A percentile compares a stretch with the other conserved stretches of the same genome.
These are phyloP conservation scores for Leishmania major DNA, from an alignment of 208 protist genomes.

Conservation along the genomic window DNA sequence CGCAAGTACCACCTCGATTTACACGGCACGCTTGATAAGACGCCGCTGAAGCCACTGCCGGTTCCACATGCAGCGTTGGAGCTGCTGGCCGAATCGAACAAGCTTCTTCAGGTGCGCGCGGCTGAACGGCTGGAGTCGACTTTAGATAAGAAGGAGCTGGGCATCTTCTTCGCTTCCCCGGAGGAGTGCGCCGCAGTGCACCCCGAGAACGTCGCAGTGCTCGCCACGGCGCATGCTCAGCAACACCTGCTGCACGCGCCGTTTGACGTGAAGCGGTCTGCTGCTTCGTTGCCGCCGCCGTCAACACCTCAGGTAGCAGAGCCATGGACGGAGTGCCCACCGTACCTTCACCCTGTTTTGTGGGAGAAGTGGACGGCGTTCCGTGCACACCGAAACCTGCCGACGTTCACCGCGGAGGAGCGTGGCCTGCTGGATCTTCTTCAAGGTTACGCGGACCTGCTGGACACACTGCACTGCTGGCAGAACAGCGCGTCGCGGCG, in stretches of 20 bases:
- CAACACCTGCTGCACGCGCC: conserved; percentile 56
- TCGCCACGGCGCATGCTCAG: conserved; percentile 49
- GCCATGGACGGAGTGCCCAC: conserved; percentile 29
- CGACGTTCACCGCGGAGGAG: conserved; percentile 67
- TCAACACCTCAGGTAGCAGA: not conserved
- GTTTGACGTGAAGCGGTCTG: conserved; percentile 32
- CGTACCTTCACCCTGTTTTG: conserved; percentile 68
- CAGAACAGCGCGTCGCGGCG: conserved; percentile 70
- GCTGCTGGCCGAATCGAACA: conserved; percentile 40
- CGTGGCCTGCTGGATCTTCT: conserved; percentile 74
- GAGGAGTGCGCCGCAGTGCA: conserved; percentile 46
- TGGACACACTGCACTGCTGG: conserved; percentile 77
- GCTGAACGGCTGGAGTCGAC: conserved; percentile 11
- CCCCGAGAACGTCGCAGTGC: conserved; percentile 56
- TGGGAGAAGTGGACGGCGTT: conserved; percentile 78
- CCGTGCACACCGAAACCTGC: conserved; percentile 26
- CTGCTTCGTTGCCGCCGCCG: not conserved
- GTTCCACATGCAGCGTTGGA: conserved; percentile 31
- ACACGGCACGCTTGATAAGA: conserved; percentile 52
- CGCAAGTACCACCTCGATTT: conserved; percentile 70
- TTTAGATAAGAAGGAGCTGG: conserved; percentile 31
- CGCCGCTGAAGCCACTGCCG: conserved; percentile 41
- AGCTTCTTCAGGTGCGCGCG: conserved; percentile 18
- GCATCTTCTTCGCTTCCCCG: conserved; percentile 44
- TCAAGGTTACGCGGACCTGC: conserved; percentile 78